These are phyloP conservation scores for Phaeotremella skinneri DNA, from an alignment of 768 basidiomycete genomes.

Conservation along the genomic window DNA sequence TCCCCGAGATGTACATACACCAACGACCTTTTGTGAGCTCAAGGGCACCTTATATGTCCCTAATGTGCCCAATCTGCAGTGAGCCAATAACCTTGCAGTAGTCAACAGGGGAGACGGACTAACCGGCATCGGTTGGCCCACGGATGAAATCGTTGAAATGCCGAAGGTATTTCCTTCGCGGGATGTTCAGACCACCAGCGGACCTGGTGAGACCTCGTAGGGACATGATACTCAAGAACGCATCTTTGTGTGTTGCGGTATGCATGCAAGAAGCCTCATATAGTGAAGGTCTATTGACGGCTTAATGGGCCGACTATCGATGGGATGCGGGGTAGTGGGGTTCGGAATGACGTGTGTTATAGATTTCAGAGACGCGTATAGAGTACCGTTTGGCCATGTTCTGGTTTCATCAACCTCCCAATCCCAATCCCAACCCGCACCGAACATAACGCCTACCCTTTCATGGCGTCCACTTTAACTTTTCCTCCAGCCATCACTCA, in stretches of 20 bases:
- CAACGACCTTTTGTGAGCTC: constrained; percentile 38
- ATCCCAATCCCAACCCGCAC: neutral
- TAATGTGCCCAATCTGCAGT: constrained; percentile 6
- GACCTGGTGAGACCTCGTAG: neutral
- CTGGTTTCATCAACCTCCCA: neutral
- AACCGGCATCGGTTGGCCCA: constrained; percentile 70
- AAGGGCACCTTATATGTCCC: constrained; percentile 40
- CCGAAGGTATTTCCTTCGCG: neutral
- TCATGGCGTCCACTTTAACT: no score
- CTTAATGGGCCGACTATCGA: no score
- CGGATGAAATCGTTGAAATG: constrained; percentile 47
- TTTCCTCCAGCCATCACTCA: no score
- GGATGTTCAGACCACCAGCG: neutral
- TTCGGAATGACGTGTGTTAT: neutral
- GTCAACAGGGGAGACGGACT: constrained; percentile 63
- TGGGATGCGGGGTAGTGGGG: neutral
- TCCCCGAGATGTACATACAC: constrained; percentile 35
- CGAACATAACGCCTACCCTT: no score
- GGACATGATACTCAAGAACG: neutral
- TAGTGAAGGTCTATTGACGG: no score
- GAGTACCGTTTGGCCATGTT: neutral
- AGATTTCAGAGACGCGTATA: neutral
- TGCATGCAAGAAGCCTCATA: neutral
- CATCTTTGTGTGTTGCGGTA: neutral
- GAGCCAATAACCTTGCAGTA: neutral